Percentiles rank a stretch among this genome's conserved stretches.
phyloP scores from a whole-genome alignment of 768 basidiomycete genomes.

The Leccinum ochraceum region DNA sequence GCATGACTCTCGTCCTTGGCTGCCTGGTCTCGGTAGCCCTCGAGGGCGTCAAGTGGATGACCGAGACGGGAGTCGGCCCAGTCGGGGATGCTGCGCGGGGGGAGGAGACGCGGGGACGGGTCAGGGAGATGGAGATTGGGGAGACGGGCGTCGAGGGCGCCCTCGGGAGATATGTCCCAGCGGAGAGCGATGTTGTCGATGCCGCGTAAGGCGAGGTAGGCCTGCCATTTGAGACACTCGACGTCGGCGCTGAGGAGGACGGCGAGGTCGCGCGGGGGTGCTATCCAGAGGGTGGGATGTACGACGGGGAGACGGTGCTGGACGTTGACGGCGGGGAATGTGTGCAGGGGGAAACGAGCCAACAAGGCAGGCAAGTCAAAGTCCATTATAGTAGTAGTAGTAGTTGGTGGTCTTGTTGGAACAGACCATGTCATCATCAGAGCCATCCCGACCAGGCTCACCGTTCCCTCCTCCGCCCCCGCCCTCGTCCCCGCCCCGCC shows the following conservation, averaged over 20 bases:
- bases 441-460: no score
- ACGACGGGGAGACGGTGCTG: constrained; percentile 25
- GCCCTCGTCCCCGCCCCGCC: constrained; percentile 41
- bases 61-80: constrained; percentile 66
- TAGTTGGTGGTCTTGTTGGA: neutral
- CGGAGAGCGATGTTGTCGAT: constrained; percentile 53
- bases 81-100: constrained; percentile 66
- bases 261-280: constrained; percentile 41
- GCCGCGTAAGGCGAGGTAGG: constrained; percentile 64
- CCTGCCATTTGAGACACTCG: constrained; percentile 91
- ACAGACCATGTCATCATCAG: constrained; percentile 4
- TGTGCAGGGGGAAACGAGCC: constrained; percentile 59
- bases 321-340: constrained; percentile 43
- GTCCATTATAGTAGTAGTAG: constrained; percentile 36
- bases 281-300: constrained; percentile 66
- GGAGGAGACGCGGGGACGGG: constrained; percentile 50
- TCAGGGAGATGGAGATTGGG: constrained; percentile 69
- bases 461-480: constrained; percentile 37
- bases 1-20: constrained; percentile 76
- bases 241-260: constrained; percentile 67
- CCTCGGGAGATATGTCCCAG: constrained; percentile 69
- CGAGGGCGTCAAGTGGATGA: constrained; percentile 45
- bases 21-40: constrained; percentile 64
- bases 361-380: constrained; percentile 48
- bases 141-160: constrained; percentile 65